These are phyloP conservation scores for Trichosanthes truncata DNA, from an alignment of 306 rosid genomes.

Conservation along the genomic window DNA sequence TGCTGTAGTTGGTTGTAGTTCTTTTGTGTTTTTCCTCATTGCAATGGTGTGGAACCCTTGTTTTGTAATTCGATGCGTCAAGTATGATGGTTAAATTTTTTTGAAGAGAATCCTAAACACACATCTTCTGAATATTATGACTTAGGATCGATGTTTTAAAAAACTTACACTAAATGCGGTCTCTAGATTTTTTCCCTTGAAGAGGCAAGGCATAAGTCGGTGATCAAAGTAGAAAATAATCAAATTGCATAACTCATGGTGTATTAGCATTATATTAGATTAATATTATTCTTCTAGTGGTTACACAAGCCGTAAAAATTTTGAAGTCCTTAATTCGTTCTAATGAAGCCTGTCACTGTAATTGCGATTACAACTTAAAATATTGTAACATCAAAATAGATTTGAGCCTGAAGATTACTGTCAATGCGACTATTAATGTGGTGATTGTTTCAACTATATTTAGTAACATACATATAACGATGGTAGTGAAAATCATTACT, in stretches of 20 bases:
- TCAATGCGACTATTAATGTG: neutral
- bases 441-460: neutral
- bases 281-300: neutral
- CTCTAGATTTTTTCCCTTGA: neutral
- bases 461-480: neutral
- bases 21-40: neutral
- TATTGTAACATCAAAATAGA: no score
- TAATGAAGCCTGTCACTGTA: neutral
- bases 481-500: neutral
- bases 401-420: neutral
- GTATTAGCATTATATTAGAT: no score
- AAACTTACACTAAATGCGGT: neutral
- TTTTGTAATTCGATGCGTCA: neutral
- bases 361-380: no score
- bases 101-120: neutral
- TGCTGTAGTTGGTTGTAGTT: neutral
- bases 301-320: neutral
- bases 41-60: neutral
- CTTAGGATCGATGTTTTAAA: neutral
- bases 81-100: neutral
- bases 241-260: no score
- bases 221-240: neutral
- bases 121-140: neutral
- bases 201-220: neutral
- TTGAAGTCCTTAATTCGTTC: neutral